phyloP scores from a whole-genome alignment of 176 grass and related monocot species.

The Phoenix roebelenii region DNA sequence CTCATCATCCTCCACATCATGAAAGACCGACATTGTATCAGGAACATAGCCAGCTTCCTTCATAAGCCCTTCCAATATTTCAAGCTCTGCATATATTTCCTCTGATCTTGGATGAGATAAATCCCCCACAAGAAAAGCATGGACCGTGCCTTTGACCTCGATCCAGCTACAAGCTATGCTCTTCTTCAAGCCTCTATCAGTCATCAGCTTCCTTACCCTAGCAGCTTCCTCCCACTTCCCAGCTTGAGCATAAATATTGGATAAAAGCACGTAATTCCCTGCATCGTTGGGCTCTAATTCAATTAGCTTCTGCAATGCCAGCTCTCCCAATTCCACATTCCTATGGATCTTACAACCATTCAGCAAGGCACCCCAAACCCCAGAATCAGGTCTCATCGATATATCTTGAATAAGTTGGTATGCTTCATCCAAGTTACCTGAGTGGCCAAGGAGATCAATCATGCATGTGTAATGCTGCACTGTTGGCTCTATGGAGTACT shows the following conservation, averaged over 20 bases:
- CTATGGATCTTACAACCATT: conserved; percentile 73
- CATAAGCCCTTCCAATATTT: conserved; percentile 62
- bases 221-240: conserved; percentile 68
- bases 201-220: conserved; percentile 51
- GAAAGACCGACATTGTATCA: conserved; percentile 53
- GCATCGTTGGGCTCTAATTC: conserved; percentile 67
- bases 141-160: conserved; percentile 50
- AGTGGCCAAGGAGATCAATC: conserved; percentile 62
- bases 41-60: conserved; percentile 56
- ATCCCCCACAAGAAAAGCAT: conserved; percentile 71
- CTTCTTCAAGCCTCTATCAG: conserved; percentile 56
- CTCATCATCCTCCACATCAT: conserved; percentile 71
- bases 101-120: conserved; percentile 55
- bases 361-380: conserved; percentile 62
- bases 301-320: conserved; percentile 60
- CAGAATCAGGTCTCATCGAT: conserved; percentile 51
- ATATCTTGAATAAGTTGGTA: conserved; percentile 52
- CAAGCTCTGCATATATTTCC: conserved; percentile 56
- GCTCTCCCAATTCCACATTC: conserved; percentile 50
- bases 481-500: conserved; percentile 39
- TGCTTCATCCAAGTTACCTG: conserved; percentile 50
- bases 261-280: conserved; percentile 71
- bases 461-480: conserved; percentile 73
- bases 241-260: conserved; percentile 69
- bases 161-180: conserved; percentile 74